Conservation (phyloP, 441 rosid species). For the Mallotus japonicus region DNA sequence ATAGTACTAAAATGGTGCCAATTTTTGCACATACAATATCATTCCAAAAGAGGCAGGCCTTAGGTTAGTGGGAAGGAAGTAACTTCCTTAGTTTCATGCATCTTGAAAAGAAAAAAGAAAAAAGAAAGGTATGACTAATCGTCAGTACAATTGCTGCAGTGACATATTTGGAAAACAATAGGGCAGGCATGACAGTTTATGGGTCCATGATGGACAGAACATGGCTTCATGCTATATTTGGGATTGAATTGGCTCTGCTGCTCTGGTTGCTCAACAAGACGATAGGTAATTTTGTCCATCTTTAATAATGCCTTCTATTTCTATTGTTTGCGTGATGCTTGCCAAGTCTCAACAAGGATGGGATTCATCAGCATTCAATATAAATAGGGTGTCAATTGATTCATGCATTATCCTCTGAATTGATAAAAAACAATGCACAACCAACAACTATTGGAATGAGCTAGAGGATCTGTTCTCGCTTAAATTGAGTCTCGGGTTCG, state of each 20-base stretch:
- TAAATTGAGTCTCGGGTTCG: no score
- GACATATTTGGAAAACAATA: conserved; percentile 76
- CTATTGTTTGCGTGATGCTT: no score
- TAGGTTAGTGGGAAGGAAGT: conserved; percentile 45
- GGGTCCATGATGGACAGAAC: conserved; percentile 85
- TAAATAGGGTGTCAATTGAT: no score
- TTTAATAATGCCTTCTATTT: no score
- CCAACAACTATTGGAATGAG: no score
- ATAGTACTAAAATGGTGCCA: conserved; percentile 48
- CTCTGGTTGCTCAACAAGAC: conserved; percentile 95
- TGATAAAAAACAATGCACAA: no score
- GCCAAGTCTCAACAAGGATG: no score
- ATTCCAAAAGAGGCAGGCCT: conserved; percentile 83
- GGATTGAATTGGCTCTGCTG: conserved; percentile 68
- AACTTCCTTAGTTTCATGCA: not conserved
- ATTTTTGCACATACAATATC: conserved; percentile 67
- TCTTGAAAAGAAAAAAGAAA: no score
- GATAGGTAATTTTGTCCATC: conserved; percentile 40
- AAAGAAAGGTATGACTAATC: not conserved
- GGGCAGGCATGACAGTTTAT: conserved; percentile 79
- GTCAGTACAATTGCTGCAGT: conserved; percentile 40
- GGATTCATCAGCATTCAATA: no score
- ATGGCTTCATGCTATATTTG: conserved; percentile 80
- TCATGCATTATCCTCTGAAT: no score
- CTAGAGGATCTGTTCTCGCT: no score